Base-by-base conservation (phyloP, 1,139 yeast genomes). In the Diutina mesorugosa region DNA sequence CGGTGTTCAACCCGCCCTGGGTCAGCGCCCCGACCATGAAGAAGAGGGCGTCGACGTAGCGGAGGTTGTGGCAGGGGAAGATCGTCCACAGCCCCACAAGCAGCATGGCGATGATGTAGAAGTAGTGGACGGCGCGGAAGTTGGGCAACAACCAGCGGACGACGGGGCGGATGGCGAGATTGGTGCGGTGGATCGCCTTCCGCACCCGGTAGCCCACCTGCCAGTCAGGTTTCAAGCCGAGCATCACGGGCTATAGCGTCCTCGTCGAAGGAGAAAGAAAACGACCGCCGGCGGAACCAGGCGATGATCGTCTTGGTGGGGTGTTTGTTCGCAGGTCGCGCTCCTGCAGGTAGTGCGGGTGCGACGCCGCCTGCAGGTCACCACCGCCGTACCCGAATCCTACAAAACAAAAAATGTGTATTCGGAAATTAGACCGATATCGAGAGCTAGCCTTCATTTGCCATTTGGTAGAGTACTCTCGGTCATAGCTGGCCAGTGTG, bases 1-100 rank as follows among this genome's bases (percentile, higher is more conserved):
- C 74, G 0, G 97, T 85, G 65, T 90, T 90, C 58, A 95, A 72
- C 0, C 99, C 99, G 0, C 97, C 96, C 66, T 91, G 97, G 0
- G 99, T 90, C 3, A 86, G 72, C 0, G 93, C 83, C 4, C 96
- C 93, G 6, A 84, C 72, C 0, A 90, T 78, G 58, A 89, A 73
- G 68, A 90, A 90, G 50, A 95, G 71, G 1, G 87, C 82, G 71
- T 95, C 98, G 52, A 89, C 84, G 66, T 91, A 95, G 4, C 67
- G 60, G 47, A 83, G 72, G 64, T 87, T 83, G 57, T 73, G 76
- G n/a, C 80, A 78, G 0, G 97, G 96, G 65, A 84, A 91, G 41
- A 91, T 68, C 56, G 91, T 64, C 32, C 91, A 77, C 0, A 97
- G 87, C 0, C 88, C 84, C 1, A 89, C 51, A 6, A 93, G 73